Conservation (phyloP, 768 basidiomycete genomes). For the Tricholoma furcatifolium region DNA sequence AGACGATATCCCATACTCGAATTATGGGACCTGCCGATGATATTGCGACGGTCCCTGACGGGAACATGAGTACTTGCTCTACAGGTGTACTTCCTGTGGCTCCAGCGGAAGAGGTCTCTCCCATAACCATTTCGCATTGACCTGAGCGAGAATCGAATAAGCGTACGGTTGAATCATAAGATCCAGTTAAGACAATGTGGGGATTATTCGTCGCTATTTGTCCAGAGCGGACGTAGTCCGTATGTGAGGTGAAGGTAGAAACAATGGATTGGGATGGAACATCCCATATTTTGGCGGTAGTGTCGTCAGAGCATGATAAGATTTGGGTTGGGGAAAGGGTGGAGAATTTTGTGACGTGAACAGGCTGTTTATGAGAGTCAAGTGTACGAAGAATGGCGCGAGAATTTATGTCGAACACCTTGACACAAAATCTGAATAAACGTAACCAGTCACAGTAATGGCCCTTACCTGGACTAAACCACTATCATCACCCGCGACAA, state of each 20-base stretch:
- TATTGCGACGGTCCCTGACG: conserved; percentile 81
- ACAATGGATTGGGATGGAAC: conserved; percentile 84
- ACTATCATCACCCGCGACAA: conserved; percentile 93
- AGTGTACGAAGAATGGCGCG: conserved; percentile 91
- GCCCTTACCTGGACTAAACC: conserved; percentile 73
- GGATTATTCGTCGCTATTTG: conserved; percentile 83
- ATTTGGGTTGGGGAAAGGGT: conserved; percentile 76
- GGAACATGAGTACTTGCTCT: conserved; percentile 91
- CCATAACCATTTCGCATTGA: conserved; percentile 82
- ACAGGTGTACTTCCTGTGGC: conserved; percentile 59
- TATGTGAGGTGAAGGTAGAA: conserved; percentile 79
- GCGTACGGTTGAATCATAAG: conserved; percentile 90
- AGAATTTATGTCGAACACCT: conserved; percentile 93
- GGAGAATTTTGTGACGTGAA: conserved; percentile 94
- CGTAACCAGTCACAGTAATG: background rate
- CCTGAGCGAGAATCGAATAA: conserved; percentile 87
- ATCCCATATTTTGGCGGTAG: conserved; percentile 92
- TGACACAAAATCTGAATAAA: conserved; percentile 4
- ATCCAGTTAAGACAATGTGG: conserved; percentile 85
- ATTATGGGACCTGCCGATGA: conserved; percentile 92
- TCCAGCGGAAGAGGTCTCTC: conserved; percentile 32
- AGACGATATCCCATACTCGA: conserved; percentile 92
- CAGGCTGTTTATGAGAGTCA: conserved; percentile 93
- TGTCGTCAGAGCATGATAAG: conserved; percentile 95
- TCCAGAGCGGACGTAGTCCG: conserved; percentile 95